These are phyloP conservation scores for Apiospora rasikravindrae DNA, from an alignment of 2,329 filamentous ascomycete genomes.

Conservation along the genomic window DNA sequence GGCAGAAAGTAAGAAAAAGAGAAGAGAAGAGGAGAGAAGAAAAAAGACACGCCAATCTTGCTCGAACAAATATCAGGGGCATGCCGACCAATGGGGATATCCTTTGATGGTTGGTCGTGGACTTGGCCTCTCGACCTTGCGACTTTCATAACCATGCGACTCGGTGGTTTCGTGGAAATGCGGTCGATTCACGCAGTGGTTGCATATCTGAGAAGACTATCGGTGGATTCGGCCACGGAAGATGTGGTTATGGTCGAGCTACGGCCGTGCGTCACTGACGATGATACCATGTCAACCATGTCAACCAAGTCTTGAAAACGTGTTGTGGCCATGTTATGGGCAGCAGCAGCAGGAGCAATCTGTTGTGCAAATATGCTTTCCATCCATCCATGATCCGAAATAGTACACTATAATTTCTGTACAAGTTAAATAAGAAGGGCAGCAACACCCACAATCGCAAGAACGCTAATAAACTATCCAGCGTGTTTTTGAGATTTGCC, in stretches of 20 bases:
- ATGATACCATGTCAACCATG: not conserved
- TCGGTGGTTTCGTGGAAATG: not conserved
- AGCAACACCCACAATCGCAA: not conserved
- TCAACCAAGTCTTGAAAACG: not conserved
- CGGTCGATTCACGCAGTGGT: not conserved
- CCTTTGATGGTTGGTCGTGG: not conserved
- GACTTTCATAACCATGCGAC: not conserved
- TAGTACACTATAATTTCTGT: conserved; percentile 8
- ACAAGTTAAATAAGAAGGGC: not conserved
- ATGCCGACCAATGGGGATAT: not conserved
- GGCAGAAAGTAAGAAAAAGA: not conserved
- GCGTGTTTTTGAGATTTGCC: not conserved
- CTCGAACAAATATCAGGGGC: not conserved
- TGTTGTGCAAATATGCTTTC: not conserved
- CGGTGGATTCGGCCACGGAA: not conserved
- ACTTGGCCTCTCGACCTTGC: not conserved
- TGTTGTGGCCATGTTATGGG: not conserved
- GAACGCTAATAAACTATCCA: conserved; percentile 12
- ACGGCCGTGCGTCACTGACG: no score
- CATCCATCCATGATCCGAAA: not conserved
- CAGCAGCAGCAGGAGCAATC: not conserved
- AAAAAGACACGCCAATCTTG: not conserved
- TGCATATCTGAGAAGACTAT: not conserved
- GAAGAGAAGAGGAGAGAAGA: not conserved
- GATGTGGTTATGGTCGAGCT: not conserved